These are phyloP conservation scores for Planoprotostelium fungivorum DNA, from an alignment of 78 protist species.

Conservation along the genomic window DNA sequence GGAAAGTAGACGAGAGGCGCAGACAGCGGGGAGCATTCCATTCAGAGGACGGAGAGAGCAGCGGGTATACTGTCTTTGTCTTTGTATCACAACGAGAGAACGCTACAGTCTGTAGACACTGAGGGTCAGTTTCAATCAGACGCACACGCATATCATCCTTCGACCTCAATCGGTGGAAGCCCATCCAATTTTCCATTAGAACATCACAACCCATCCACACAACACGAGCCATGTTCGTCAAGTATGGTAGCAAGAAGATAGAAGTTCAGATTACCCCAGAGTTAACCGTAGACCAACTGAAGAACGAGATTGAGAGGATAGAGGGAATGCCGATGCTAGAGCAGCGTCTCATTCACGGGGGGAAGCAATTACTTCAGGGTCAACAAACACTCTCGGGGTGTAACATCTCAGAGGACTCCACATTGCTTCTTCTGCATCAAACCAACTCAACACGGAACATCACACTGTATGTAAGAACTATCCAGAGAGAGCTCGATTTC, in stretches of 20 bases:
- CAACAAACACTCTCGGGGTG: background rate
- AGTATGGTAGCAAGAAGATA: background rate
- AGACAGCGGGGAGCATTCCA: no score
- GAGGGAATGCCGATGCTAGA: background rate
- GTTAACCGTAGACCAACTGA: background rate
- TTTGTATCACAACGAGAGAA: no score
- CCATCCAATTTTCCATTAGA: no score
- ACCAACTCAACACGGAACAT: background rate
- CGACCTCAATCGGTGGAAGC: no score
- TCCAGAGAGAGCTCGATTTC: background rate
- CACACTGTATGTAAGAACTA: background rate
- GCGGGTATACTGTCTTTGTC: no score
- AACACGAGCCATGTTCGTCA: background rate
- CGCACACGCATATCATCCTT: no score
- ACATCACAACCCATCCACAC: no score
- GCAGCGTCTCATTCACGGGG: background rate
- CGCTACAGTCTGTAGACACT: no score
- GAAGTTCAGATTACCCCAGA: background rate
- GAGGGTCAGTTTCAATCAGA: no score
- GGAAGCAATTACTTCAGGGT: background rate
- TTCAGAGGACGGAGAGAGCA: no score
- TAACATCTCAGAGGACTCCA: background rate
- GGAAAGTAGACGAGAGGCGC: no score
- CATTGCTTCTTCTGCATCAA: background rate
- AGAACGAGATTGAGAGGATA: background rate